phyloP scores from a whole-genome alignment of 2,329 filamentous ascomycete species.

The Aspergillus chevalieri region DNA sequence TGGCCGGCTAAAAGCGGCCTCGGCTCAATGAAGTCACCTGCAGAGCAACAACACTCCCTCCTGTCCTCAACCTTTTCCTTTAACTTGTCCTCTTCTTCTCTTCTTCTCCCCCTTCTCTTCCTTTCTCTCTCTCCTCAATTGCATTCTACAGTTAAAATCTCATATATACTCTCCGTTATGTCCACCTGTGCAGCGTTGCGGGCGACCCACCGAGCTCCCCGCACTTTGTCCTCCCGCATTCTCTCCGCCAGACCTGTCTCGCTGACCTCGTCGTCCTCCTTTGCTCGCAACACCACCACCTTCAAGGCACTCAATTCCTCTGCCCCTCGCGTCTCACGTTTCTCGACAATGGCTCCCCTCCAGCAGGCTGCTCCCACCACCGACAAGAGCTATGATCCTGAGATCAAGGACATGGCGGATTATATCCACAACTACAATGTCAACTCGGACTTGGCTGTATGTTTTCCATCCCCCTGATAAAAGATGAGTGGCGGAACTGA shows the following conservation, averaged over 20 bases:
- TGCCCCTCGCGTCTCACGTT: conserved; percentile 25
- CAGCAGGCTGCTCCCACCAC: conserved; percentile 32
- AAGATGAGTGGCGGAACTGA: background rate
- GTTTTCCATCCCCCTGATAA: conserved; percentile 25
- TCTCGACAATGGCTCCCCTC: conserved; percentile 40
- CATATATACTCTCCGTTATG: conserved; percentile 21
- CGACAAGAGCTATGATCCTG: conserved; percentile 68
- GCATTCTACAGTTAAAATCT: background rate
- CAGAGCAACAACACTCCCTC: background rate
- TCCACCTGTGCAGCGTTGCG: conserved; percentile 37
- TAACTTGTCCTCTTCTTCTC: background rate
- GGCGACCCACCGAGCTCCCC: conserved; percentile 36
- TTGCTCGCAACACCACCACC: conserved; percentile 7
- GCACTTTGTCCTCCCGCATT: conserved; percentile 43
- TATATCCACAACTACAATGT: conserved; percentile 92
- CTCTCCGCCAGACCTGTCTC: conserved; percentile 30
- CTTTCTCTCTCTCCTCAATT: conserved; percentile 2
- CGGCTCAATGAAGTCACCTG: conserved; percentile 4
- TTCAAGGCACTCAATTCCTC: conserved; percentile 10
- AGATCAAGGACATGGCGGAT: conserved; percentile 89
- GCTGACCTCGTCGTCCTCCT: conserved; percentile 12
- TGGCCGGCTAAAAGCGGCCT: conserved; percentile 4
- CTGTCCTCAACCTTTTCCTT: background rate
- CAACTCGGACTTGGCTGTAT: conserved; percentile 84
- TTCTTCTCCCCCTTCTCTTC: conserved; percentile 2